Evolutionary conservation across 176 grass and related monocot genomes (phyloP).

Genomic region (Themeda triandra): DNA sequence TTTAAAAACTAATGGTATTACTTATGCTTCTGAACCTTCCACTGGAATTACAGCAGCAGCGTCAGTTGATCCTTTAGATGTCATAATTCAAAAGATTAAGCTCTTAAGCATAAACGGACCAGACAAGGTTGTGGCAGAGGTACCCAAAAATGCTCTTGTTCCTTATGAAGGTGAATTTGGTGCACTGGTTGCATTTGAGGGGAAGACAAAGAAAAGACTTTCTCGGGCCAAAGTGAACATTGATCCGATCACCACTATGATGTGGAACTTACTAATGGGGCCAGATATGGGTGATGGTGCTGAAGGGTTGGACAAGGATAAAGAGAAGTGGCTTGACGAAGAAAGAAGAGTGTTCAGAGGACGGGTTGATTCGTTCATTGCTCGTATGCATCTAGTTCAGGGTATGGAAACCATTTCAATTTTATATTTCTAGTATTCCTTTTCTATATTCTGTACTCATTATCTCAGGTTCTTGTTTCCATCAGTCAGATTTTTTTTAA

Average conservation of each 20-base stretch:
- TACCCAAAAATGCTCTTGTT: constrained; percentile 44
- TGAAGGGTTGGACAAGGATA: constrained; percentile 54
- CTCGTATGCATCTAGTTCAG: constrained; percentile 92
- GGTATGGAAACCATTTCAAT: constrained; percentile 49
- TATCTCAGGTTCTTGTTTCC: background rate
- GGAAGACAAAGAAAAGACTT: constrained; percentile 49
- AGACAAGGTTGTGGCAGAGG: background rate
- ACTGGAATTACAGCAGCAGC: background rate
- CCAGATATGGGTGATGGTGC: constrained; percentile 40
- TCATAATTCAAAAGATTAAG: constrained; percentile 54
- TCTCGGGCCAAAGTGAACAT: constrained; percentile 66
- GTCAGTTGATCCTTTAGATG: constrained; percentile 39
- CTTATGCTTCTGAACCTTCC: constrained; percentile 29
- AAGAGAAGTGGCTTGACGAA: constrained; percentile 75
- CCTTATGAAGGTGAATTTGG: constrained; percentile 45
- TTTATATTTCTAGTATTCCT: constrained; percentile 23
- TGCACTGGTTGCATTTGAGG: constrained; percentile 56
- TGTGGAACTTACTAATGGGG: constrained; percentile 87
- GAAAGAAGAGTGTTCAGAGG: constrained; percentile 80
- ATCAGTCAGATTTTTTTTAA: background rate
- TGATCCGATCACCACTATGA: constrained; percentile 62
- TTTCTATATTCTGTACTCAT: background rate
- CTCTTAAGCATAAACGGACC: constrained; percentile 40
- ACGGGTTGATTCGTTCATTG: constrained; percentile 84
- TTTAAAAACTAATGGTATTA: constrained; percentile 16